A percentile compares a stretch with the other conserved stretches of the same genome.
Conservation (phyloP, 2,329 filamentous ascomycete species). For the Stemphylium lycopersici region DNA sequence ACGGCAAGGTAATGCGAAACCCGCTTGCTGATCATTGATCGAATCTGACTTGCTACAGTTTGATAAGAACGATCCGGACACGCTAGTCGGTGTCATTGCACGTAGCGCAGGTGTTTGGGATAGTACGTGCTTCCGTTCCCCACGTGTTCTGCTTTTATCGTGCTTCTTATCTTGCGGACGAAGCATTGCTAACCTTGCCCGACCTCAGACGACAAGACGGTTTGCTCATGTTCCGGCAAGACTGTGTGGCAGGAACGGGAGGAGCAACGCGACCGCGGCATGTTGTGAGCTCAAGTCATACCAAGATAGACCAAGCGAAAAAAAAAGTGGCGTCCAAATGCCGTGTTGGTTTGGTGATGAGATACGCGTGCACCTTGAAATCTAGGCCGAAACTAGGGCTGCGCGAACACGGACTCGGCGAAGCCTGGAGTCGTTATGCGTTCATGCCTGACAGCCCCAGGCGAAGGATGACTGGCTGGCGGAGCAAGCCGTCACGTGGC, state of each 20-base stretch:
- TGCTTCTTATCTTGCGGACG: background rate
- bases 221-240: conserved; percentile 97
- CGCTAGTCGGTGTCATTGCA: conserved; percentile 90
- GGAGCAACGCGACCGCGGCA: conserved; percentile 87
- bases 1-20: conserved; percentile 51
- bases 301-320: conserved; percentile 25
- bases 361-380: conserved; percentile 31
- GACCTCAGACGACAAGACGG: conserved; percentile 78
- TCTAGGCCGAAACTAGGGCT: conserved; percentile 44
- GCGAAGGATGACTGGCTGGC: conserved; percentile 29
- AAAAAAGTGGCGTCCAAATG: conserved; percentile 26
- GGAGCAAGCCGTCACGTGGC: conserved; percentile 39
- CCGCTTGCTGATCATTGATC: conserved; percentile 52
- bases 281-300: conserved; percentile 66
- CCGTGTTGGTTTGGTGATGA: conserved; percentile 22
- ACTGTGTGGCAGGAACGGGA: conserved; percentile 96
- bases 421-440: conserved; percentile 41
- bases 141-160: background rate
- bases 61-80: conserved; percentile 74
- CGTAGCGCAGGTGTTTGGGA: conserved; percentile 98
- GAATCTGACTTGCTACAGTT: conserved; percentile 25
- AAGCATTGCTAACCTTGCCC: conserved; percentile 2
- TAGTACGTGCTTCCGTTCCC: conserved; percentile 33
- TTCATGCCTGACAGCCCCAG: conserved; percentile 40
- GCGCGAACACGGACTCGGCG: conserved; percentile 38